phyloP scores from a whole-genome alignment of 768 basidiomycete genomes.

The Mycena crocata region DNA sequence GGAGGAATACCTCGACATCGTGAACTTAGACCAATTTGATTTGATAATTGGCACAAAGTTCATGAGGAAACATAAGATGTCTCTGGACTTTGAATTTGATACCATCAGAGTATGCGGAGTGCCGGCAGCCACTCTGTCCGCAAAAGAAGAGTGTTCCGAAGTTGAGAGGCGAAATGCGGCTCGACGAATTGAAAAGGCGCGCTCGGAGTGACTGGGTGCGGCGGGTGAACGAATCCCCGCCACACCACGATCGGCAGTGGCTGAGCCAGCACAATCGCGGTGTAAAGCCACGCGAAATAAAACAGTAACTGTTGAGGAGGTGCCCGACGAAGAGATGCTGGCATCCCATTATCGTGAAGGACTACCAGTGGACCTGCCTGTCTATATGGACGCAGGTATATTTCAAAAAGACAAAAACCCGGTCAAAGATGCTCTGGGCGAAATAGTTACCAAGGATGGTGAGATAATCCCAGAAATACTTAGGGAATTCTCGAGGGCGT shows the following conservation, averaged over 20 bases:
- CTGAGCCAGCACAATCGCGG: too few species aligned
- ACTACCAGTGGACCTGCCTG: too few species aligned
- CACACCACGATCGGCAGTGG: too few species aligned
- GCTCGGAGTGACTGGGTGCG: not conserved
- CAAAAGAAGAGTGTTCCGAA: not conserved
- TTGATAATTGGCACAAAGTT: constrained; percentile 50
- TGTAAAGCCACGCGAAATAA: not conserved
- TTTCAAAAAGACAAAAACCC: too few species aligned
- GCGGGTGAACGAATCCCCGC: not conserved
- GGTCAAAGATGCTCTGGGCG: too few species aligned
- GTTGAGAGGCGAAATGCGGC: constrained; percentile 1
- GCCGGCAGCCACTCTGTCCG: not conserved
- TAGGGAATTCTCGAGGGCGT: not conserved
- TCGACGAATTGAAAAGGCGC: not conserved
- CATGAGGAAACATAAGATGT: constrained; percentile 37
- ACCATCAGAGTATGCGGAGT: constrained; percentile 25
- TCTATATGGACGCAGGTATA: too few species aligned
- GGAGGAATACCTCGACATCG: constrained; percentile 44
- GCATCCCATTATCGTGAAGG: too few species aligned
- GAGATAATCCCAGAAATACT: not conserved
- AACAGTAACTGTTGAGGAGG: not conserved
- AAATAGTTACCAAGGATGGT: not conserved
- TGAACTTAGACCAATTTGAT: constrained; percentile 51
- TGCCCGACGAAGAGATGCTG: too few species aligned
- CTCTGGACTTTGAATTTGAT: constrained; percentile 39